These are phyloP conservation scores for Babesia divergens DNA, from an alignment of 169 alveolate genomes.

Conservation along the genomic window DNA sequence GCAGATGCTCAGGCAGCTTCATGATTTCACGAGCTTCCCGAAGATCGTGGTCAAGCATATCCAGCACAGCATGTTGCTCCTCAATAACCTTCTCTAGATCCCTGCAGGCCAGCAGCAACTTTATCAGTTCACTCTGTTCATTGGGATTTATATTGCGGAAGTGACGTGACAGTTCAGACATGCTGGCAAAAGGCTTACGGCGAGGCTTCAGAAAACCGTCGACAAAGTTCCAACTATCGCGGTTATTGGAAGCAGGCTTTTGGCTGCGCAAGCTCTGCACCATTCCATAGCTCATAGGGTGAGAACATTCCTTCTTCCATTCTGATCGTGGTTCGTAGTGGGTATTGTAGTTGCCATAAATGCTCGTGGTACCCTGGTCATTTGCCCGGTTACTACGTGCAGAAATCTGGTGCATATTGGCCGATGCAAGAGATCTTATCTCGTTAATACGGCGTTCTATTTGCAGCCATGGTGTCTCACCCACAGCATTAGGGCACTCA, in stretches of 20 bases:
- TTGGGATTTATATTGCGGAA: conserved; percentile 19
- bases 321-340: conserved; percentile 9
- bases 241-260: neutral
- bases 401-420: neutral
- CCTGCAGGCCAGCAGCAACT: conserved; percentile 76
- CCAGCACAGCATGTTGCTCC: conserved; percentile 79
- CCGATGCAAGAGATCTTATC: conserved; percentile 44
- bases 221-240: conserved; percentile 43
- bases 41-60: conserved; percentile 78
- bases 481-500: conserved; percentile 22
- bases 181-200: conserved; percentile 62
- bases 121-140: conserved; percentile 74
- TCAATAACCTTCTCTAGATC: conserved; percentile 78
- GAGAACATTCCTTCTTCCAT: conserved; percentile 40
- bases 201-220: conserved; percentile 61
- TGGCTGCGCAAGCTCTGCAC: neutral
- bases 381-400: neutral
- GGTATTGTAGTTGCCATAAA: conserved; percentile 49
- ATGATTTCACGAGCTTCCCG: conserved; percentile 73
- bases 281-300: conserved; percentile 35
- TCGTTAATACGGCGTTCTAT: conserved; percentile 55
- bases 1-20: conserved; percentile 70
- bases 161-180: conserved; percentile 48
- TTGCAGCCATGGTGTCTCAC: conserved; percentile 55
- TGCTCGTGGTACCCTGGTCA: neutral